Conservation (phyloP, 2,329 filamentous ascomycete species). For the Penicillium hesseltinei region DNA sequence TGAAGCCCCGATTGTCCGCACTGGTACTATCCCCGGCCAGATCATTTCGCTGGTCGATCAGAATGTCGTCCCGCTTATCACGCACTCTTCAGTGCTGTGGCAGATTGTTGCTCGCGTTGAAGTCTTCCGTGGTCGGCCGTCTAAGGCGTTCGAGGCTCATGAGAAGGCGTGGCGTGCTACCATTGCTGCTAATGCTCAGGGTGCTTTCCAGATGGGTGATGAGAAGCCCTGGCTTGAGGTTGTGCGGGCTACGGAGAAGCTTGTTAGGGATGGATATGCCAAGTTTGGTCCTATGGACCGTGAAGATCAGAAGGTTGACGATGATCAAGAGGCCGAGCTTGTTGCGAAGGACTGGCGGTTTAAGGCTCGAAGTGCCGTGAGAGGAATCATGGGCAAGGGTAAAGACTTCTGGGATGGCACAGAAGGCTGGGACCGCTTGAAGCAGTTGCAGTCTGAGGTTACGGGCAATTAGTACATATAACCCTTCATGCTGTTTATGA, state of each 20-base stretch:
- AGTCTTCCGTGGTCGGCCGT: constrained; percentile 68
- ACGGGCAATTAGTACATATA: constrained; percentile 27
- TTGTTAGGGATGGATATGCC: constrained; percentile 75
- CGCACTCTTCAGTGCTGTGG: constrained; percentile 74
- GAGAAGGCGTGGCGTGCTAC: constrained; percentile 84
- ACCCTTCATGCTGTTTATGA: constrained; percentile 8
- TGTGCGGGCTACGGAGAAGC: constrained; percentile 73
- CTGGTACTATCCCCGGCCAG: constrained; percentile 51
- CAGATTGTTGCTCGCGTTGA: constrained; percentile 68
- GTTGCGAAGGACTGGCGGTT: constrained; percentile 82
- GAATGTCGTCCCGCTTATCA: constrained; percentile 78
- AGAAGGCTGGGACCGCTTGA: constrained; percentile 40
- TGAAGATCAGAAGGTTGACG: constrained; percentile 52
- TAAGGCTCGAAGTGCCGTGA: constrained; percentile 80
- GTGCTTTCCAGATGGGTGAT: constrained; percentile 52
- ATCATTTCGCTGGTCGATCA: constrained; percentile 72
- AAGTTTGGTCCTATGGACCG: constrained; percentile 65
- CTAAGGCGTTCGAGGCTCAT: constrained; percentile 73
- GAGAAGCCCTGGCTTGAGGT: constrained; percentile 68
- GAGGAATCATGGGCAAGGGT: constrained; percentile 78
- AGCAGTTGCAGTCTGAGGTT: constrained; percentile 40
- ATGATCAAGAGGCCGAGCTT: constrained; percentile 51
- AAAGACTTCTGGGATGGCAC: constrained; percentile 80
- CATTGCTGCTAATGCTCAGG: constrained; percentile 50
- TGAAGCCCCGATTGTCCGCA: constrained; percentile 40